Conservation (phyloP, 192 early-diverging fungal genomes). For the Oehlia diaphana region DNA sequence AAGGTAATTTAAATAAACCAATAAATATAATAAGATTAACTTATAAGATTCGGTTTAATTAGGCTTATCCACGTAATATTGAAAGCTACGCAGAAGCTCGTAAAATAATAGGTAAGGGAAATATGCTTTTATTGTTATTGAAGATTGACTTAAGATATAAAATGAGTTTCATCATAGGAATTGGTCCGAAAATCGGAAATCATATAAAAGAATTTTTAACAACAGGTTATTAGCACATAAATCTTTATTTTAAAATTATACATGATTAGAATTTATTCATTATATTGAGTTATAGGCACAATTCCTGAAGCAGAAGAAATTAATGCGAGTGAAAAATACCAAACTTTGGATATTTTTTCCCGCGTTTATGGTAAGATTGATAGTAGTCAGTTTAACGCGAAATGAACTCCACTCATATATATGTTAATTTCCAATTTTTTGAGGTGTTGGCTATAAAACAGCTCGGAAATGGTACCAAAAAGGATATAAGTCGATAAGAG, state of each 20-base stretch:
- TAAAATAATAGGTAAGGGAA: slow-evolving; percentile 25
- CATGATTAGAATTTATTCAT: too few species aligned
- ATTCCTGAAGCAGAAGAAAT: slow-evolving; percentile 33
- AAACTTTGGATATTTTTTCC: slow-evolving; percentile 24
- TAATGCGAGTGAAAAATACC: slow-evolving; percentile 18
- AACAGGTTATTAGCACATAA: neutral
- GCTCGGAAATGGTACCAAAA: slow-evolving; percentile 33
- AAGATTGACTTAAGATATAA: neutral
- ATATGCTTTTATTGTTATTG: neutral
- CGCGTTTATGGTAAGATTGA: slow-evolving; percentile 31
- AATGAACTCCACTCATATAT: too few species aligned
- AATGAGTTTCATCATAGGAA: slow-evolving; percentile 21
- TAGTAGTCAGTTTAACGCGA: neutral
- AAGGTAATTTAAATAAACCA: slow-evolving; percentile 18
- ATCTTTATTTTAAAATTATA: neutral
- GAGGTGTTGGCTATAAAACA: slow-evolving; percentile 29
- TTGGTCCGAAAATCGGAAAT: slow-evolving; percentile 33
- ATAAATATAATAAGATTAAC: too few species aligned
- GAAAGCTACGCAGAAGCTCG: slow-evolving; percentile 30
- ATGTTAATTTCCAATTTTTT: neutral
- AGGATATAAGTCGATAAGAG: slow-evolving; percentile 35
- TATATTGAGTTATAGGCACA: slow-evolving; percentile 13
- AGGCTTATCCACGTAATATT: slow-evolving; percentile 36
- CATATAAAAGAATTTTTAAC: slow-evolving; percentile 26
- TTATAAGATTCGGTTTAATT: neutral